Evolutionary conservation across 1,139 yeast species (phyloP).

Genomic region (Blastobotrys illinoisensis): DNA sequence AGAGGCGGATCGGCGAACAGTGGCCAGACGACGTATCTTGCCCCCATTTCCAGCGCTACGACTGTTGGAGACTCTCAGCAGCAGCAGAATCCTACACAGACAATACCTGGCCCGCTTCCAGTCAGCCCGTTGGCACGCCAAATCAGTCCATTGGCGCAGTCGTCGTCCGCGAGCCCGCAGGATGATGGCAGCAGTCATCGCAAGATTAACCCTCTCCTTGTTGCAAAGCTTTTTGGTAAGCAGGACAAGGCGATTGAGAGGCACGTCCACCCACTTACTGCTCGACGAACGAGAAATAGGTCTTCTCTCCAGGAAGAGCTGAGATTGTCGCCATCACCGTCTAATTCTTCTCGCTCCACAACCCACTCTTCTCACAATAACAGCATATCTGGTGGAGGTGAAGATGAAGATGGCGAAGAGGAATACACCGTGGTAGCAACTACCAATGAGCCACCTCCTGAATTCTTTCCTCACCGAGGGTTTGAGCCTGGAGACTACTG

Average conservation of each 20-base stretch:
- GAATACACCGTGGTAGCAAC: constrained; percentile 7
- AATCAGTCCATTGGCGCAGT: neutral
- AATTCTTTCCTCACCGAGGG: constrained; percentile 25
- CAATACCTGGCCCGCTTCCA: neutral
- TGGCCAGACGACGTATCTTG: neutral
- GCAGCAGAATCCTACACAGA: neutral
- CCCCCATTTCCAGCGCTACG: neutral
- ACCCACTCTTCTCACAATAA: neutral
- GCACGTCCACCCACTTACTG: neutral
- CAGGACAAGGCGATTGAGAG: neutral
- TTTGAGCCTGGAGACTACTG: constrained; percentile 31
- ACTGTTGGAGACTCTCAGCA: neutral
- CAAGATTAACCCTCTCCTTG: neutral
- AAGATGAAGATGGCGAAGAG: constrained; percentile 6
- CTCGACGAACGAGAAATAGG: neutral
- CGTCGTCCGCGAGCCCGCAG: neutral
- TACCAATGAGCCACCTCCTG: constrained; percentile 10
- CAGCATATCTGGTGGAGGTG: neutral
- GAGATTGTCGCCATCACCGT: neutral
- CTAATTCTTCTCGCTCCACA: neutral
- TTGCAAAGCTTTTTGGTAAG: neutral
- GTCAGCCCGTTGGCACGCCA: neutral
- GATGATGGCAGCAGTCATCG: neutral
- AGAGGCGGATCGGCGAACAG: constrained; percentile 3
- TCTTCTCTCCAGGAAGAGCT: neutral